Evolutionary conservation across 371 early-diverging fungal species (phyloP).

Genomic region (Capillidium heterosporum): DNA sequence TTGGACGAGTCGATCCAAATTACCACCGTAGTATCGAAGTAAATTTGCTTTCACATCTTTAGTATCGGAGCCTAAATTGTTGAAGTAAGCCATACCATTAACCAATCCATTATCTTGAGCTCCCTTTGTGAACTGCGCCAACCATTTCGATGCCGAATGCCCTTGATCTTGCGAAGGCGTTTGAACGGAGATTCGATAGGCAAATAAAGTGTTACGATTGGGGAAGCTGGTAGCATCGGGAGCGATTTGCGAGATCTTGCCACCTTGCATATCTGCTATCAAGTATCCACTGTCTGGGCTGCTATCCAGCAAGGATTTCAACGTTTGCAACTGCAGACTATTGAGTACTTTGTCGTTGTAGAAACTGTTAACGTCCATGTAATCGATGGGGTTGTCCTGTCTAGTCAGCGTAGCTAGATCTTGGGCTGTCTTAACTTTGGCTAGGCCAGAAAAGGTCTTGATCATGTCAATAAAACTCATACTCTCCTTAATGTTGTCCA

Average conservation of each 20-base stretch:
- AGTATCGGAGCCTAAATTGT: background rate
- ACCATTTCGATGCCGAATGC: background rate
- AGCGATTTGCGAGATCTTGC: background rate
- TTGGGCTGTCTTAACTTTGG: background rate
- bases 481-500: background rate
- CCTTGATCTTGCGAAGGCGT: background rate
- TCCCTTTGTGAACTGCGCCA: background rate
- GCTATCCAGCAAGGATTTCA: no score
- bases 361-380: background rate
- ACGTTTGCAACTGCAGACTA: no score
- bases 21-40: constrained; percentile 10
- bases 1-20: constrained; percentile 15
- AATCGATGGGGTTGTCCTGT: background rate
- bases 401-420: background rate
- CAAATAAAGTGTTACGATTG: background rate
- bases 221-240: background rate
- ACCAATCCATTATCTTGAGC: background rate
- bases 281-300: background rate
- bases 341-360: background rate
- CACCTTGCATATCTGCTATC: background rate
- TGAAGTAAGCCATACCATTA: background rate
- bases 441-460: background rate
- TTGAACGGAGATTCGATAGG: background rate
- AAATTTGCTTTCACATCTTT: no score
- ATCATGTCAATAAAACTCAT: background rate